These are phyloP conservation scores for Otatea glauca DNA, from an alignment of 176 grass and related monocot species.

Conservation along the genomic window DNA sequence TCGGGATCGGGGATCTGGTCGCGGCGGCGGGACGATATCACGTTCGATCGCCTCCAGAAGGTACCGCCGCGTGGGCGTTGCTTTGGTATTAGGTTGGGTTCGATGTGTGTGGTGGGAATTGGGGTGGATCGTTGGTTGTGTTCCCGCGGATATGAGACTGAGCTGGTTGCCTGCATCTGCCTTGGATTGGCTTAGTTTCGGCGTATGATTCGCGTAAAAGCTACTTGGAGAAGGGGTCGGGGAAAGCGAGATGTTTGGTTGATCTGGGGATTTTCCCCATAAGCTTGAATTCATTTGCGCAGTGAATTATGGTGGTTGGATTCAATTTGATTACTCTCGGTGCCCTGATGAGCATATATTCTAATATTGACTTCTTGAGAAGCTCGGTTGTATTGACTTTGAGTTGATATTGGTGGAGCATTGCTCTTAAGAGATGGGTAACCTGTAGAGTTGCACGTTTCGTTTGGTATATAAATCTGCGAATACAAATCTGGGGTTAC, in stretches of 20 bases:
- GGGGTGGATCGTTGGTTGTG: constrained; percentile 14
- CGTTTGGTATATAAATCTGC: not conserved
- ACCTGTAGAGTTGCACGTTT: not conserved
- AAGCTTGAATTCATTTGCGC: constrained; percentile 19
- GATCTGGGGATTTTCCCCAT: not conserved
- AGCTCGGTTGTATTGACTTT: constrained; percentile 36
- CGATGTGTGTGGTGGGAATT: constrained; percentile 27
- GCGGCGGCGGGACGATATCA: constrained; percentile 82
- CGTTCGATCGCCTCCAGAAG: constrained; percentile 96
- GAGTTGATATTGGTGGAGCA: constrained; percentile 32
- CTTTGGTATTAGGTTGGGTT: constrained; percentile 13
- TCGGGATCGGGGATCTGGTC: constrained; percentile 96
- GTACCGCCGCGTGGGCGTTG: constrained; percentile 40
- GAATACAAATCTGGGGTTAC: not conserved
- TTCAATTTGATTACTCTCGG: constrained; percentile 11
- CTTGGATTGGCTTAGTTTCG: constrained; percentile 26
- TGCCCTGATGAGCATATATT: constrained; percentile 27
- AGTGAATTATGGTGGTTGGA: constrained; percentile 22
- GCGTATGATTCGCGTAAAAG: constrained; percentile 11
- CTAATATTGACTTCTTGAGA: constrained; percentile 24
- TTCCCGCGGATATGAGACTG: not conserved
- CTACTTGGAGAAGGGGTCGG: not conserved
- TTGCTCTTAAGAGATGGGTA: constrained; percentile 32
- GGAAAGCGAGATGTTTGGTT: constrained; percentile 20
- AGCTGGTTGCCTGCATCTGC: not conserved